Base-by-base conservation (phyloP, 1,284 basidiomycete genomes). In the Cutaneotrichosporon daszewskae region DNA sequence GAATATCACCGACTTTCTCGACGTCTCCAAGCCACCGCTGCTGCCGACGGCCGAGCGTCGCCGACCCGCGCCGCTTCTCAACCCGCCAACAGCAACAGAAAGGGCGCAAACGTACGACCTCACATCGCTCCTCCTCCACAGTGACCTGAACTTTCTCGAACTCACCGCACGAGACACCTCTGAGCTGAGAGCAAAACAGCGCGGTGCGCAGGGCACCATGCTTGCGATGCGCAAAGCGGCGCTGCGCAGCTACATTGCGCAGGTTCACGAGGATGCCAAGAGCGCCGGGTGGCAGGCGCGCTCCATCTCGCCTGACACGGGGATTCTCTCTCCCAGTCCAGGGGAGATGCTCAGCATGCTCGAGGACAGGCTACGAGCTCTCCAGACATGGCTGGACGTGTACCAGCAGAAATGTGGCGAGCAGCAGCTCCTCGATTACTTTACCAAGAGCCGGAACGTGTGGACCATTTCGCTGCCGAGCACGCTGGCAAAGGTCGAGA, bases 81-180 rank as follows among this genome's bases (percentile, higher is more conserved):
- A 83, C 2, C 87, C 88, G 0, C 85, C 87, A 0, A 90, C 87
- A 0, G 80, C 89, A 47, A 83, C 82, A 8, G 82, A 82, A 58
- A 72, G 75, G 49, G 46, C 7, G 3, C 8, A 11, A 5, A n/a
- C n/a, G n/a, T n/a, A n/a, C n/a, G n/a, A n/a, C n/a, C n/a, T n/a
- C n/a, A n/a, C n/a, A n/a, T n/a, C n/a, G n/a, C n/a, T n/a, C n/a
- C n/a, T n/a, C n/a, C n/a, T n/a, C n/a, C n/a, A n/a, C n/a, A n/a
- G n/a, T n/a, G 74, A 77, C 46, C 74, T 74, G 16, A 75, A 76
- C 57, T 75, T 76, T 43, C 51, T 77, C 26, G 62, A 66, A 19
- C 51, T 75, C 3, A 49, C 67, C 2, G 69, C 69, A 4, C 52
- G 65, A 3, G 57, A 58, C 19, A 37, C 45, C 1, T 54, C 57